These are phyloP conservation scores for Pichia scutulata DNA, from an alignment of 805 yeast species.

Conservation along the genomic window DNA sequence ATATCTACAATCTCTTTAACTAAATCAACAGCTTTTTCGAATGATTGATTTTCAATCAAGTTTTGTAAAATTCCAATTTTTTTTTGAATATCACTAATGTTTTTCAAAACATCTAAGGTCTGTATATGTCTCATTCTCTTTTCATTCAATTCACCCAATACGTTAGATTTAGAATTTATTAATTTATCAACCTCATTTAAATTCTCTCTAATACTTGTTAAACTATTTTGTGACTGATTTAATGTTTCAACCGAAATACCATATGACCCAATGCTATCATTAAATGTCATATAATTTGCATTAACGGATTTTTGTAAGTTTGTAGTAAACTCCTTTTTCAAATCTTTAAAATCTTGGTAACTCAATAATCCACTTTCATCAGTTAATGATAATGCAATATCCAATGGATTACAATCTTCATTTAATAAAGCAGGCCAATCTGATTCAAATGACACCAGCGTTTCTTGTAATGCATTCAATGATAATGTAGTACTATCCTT, in stretches of 20 bases:
- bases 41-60: conserved; percentile 60
- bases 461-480: conserved; percentile 3
- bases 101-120: conserved; percentile 61
- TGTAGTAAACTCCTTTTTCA: conserved; percentile 48
- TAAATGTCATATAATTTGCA: conserved; percentile 76
- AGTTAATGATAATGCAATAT: conserved; percentile 70
- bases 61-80: conserved; percentile 60
- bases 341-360: conserved; percentile 53
- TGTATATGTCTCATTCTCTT: conserved; percentile 56
- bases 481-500: not conserved
- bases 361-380: conserved; percentile 84
- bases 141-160: conserved; percentile 56
- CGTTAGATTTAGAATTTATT: conserved; percentile 42
- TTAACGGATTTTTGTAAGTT: conserved; percentile 66
- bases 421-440: conserved; percentile 36
- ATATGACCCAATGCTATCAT: conserved; percentile 78
- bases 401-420: conserved; percentile 70
- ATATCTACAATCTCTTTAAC: conserved; percentile 32
- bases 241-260: conserved; percentile 59
- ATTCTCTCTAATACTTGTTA: conserved; percentile 17
- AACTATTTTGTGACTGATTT: conserved; percentile 47
- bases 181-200: conserved; percentile 16
- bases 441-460: conserved; percentile 5
- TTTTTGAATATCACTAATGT: conserved; percentile 51
- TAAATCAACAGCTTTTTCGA: conserved; percentile 37